Evolutionary conservation across 164 flowering plant species (phyloP), one percentile per base, ranked within the genome.

Genomic region (Vitis vinifera): DNA sequence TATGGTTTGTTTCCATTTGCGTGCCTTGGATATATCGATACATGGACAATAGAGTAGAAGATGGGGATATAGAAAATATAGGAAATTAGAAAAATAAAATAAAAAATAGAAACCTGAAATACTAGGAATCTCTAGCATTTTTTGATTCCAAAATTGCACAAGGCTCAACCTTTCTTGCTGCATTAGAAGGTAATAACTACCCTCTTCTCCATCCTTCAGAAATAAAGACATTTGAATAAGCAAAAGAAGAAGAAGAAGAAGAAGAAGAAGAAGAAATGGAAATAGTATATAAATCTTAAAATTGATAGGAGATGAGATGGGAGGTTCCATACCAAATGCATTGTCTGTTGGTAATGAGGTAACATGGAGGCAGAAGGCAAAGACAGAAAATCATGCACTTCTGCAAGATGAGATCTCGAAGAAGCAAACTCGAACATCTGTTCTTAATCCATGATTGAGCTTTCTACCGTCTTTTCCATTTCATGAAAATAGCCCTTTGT

Each of bases 401-500:
- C 50, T 13, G 51, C 44, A 11, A 66, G 27, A 8, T 7, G 16
- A 2, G 66, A 10, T 16, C 16, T 4, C 14, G 65, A 47, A 56
- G 59, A 16, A 2, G 29, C 10, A 31, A 61, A 31, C 48, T 69
- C 66, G 4, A 52, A 14, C 13, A 59, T 10, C 10, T 61, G 50
- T 61, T 69, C 62, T 52, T 61, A 53, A 51, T 69, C 72, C 72
- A 69, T 51, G 65, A 15, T 23, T 68, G 17, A 14, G 23, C 57
- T 59, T 12, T 59, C 31, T 17, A 10, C 51, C 44, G 0, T 23
- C 27, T 23, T 23, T 23, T 23, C 27, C 0, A 23, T 7, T 68
- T 68, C 44, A 47, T 48, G 31, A 48, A 23, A 23, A 23, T 23
- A 23, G 27, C 27, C 27, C 27, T 23, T 1, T 23, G 27, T 23